These are phyloP conservation scores for Penicillium cataractarum DNA, from an alignment of 495 filamentous ascomycete genomes.

Conservation along the genomic window DNA sequence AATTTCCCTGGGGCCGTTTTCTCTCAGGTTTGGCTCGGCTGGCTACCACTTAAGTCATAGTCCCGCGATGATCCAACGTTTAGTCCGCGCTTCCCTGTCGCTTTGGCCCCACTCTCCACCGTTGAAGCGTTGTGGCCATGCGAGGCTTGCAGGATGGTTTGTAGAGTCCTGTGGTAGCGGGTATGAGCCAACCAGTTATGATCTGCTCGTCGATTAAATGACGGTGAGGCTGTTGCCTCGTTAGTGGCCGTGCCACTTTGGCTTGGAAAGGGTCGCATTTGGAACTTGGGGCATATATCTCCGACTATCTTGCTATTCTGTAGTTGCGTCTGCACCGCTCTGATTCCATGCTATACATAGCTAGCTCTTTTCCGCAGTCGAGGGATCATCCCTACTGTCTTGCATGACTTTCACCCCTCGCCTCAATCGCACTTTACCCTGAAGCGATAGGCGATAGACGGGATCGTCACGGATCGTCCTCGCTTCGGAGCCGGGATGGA, in stretches of 20 bases:
- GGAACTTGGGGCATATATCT: not conserved
- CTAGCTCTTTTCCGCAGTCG: not conserved
- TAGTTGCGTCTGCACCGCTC: not conserved
- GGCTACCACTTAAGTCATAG: constrained; percentile 32
- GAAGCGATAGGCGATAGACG: constrained; percentile 2
- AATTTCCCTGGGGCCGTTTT: not conserved
- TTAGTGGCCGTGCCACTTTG: not conserved
- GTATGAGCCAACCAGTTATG: not conserved
- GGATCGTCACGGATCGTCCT: constrained; percentile 27
- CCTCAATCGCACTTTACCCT: not conserved
- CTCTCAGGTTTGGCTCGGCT: constrained; percentile 8
- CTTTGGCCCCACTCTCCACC: constrained; percentile 6
- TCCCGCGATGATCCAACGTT: constrained; percentile 31
- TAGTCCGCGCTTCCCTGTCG: constrained; percentile 18
- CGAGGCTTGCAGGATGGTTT: not conserved
- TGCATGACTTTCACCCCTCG: not conserved
- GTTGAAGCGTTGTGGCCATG: constrained; percentile 6
- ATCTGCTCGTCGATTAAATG: not conserved
- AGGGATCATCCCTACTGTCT: not conserved
- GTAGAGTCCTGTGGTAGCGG: not conserved
- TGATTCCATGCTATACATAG: not conserved
- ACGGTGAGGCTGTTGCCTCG: constrained; percentile 2
- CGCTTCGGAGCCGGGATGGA: constrained; percentile 20
- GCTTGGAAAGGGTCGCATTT: constrained; percentile 1
- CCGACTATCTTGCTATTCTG: not conserved